Percentiles rank a stretch among this genome's conserved stretches.
Conservation (phyloP, 345 rosid genomes). For the Citrus australasica region DNA sequence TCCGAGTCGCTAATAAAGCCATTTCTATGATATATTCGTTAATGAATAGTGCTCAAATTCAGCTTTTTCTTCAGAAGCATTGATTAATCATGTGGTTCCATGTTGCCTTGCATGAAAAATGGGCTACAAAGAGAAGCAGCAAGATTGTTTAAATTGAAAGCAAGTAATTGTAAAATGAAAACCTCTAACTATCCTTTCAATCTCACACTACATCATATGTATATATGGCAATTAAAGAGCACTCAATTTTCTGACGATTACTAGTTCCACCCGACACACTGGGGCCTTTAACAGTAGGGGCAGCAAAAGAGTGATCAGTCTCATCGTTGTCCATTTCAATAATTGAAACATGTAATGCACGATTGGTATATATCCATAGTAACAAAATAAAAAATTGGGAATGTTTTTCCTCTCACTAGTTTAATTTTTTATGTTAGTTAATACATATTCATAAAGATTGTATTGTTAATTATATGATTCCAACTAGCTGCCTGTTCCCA, state of each 20-base stretch:
- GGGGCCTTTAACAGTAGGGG: conserved; percentile 20
- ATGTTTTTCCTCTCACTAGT: not conserved
- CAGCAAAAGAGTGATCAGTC: not conserved
- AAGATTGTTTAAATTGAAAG: not conserved
- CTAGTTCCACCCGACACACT: conserved; percentile 12
- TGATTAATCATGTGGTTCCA: conserved; percentile 8
- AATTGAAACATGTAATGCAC: conserved; percentile 9
- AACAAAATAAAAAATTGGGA: not conserved
- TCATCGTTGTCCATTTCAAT: conserved; percentile 28
- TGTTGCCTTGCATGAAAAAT: conserved; percentile 23
- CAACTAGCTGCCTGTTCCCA: not conserved
- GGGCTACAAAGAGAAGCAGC: conserved; percentile 13
- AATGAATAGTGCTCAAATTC: not conserved
- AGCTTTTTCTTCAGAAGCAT: conserved; percentile 3
- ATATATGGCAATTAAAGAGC: conserved; percentile 8
- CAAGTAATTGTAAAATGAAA: not conserved
- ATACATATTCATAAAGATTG: not conserved
- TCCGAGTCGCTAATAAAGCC: not conserved
- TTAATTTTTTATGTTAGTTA: not conserved
- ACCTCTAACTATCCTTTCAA: not conserved
- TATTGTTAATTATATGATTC: not conserved
- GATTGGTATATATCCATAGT: not conserved
- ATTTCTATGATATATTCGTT: not conserved
- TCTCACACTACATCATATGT: not conserved
- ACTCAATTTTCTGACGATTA: not conserved